Evolutionary conservation across 306 rosid genomes (phyloP).

Genomic region (Crotalaria pallida): DNA sequence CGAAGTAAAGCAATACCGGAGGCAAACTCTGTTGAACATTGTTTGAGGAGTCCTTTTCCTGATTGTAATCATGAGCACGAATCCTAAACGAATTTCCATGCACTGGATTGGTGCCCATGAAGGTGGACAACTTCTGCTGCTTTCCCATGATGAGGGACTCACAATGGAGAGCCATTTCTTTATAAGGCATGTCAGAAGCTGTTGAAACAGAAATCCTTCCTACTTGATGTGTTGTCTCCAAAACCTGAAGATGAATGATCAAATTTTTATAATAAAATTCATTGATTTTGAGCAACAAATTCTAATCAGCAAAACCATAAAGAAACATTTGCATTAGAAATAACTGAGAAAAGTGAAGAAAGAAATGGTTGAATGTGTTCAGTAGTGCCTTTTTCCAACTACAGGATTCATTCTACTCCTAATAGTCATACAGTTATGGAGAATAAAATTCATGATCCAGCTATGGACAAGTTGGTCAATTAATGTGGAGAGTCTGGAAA

Average conservation of each 20-base stretch:
- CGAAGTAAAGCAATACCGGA: constrained; percentile 39
- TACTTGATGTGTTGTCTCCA: constrained; percentile 53
- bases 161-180: constrained; percentile 82
- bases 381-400: not conserved
- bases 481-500: not conserved
- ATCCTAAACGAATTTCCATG: constrained; percentile 34
- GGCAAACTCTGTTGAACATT: constrained; percentile 25
- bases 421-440: not conserved
- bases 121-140: constrained; percentile 59
- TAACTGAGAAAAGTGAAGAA: not conserved
- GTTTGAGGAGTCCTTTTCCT: constrained; percentile 26
- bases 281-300: not conserved
- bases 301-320: not conserved
- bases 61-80: constrained; percentile 29
- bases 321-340: not conserved
- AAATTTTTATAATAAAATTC: not conserved
- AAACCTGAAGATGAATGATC: constrained; percentile 41
- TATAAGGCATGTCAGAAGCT: constrained; percentile 62
- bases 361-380: not conserved
- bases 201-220: constrained; percentile 65
- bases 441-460: not conserved
- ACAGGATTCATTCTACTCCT: not conserved
- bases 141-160: constrained; percentile 69
- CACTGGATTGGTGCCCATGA: constrained; percentile 34
- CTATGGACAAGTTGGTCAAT: not conserved